Evolutionary conservation across 108 stramenopile genomes (phyloP), one percentile per base, ranked within the genome.

Genomic region (Fragilariopsis cylindrus): DNA sequence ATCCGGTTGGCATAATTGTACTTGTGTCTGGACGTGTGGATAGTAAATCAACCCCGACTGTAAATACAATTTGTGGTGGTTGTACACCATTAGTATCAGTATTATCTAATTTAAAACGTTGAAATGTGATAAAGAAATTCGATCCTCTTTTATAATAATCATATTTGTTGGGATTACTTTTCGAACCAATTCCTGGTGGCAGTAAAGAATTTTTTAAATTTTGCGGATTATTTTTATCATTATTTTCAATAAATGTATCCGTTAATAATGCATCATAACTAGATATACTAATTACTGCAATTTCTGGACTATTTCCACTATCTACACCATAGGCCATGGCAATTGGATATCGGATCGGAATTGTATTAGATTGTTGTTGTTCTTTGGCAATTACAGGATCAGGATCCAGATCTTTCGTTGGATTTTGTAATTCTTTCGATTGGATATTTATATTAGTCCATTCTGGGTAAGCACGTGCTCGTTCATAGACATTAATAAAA

Each of bases 201-300:
- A 63, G 2, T n/a, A 63, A 13, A 0, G 62, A 15, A 40, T 63
- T 63, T n/a, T 63, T 63, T 12, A 9, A 40, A 45, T 63, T 63
- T 4, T 63, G 19, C n/a, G 62, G 13, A 44, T 63, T 63, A 45
- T 63, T 63, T 42, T 42, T 45, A 13, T 63, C 62, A n/a, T 45
- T 45, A 11, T 21, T 6, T 11, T 63, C 62, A 40, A 63, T 45
- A 45, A 45, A 63, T 40, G 43, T 45, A 11, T 63, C 62, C 43
- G 62, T 63, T 45, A 63, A 11, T 3, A 63, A 45, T 7, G 3
- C 3, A 40, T 63, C 62, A 45, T 44, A 12, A 40, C 62, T 63
- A 45, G 44, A 16, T 4, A 63, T 45, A 42, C 9, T 44, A 40
- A 63, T 12, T 3, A 63, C 42, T 45, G 21, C 21, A 45, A 12